Conservation (phyloP, 352 stramenopile species). For the Globisporangium paddicum region DNA sequence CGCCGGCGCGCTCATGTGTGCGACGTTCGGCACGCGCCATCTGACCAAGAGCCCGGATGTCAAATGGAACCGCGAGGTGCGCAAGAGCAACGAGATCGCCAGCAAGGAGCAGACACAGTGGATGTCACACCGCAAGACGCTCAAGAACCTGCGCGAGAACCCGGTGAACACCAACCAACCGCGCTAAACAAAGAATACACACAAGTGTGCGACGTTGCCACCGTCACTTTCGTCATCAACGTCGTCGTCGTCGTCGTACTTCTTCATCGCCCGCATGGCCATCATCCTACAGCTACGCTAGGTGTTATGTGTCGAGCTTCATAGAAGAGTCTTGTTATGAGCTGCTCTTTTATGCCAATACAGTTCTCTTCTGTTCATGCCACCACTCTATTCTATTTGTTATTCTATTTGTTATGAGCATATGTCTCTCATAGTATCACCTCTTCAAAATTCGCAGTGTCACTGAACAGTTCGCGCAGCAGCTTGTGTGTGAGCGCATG, state of each 20-base stretch:
- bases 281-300: not conserved
- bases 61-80: constrained; percentile 54
- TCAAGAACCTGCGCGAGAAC: constrained; percentile 40
- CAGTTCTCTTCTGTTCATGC: constrained; percentile 4
- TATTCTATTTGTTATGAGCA: not conserved
- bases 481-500: constrained; percentile 61
- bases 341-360: constrained; percentile 13
- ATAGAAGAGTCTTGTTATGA: not conserved
- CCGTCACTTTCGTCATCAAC: no score
- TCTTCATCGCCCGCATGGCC: not conserved
- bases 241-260: not conserved
- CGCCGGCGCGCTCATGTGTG: constrained; percentile 33
- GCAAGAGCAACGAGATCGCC: constrained; percentile 48
- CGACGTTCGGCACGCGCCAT: constrained; percentile 38
- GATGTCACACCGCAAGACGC: constrained; percentile 43
- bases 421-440: not conserved
- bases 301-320: not conserved
- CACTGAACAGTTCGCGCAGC: constrained; percentile 40
- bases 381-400: not conserved
- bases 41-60: constrained; percentile 51
- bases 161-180: constrained; percentile 27
- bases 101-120: constrained; percentile 35
- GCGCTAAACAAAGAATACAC: constrained; percentile 7
- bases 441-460: constrained; percentile 40
- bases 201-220: constrained; percentile 8